These are phyloP conservation scores for Pascua guehoae DNA, from an alignment of 1,284 basidiomycete species.

Conservation along the genomic window DNA sequence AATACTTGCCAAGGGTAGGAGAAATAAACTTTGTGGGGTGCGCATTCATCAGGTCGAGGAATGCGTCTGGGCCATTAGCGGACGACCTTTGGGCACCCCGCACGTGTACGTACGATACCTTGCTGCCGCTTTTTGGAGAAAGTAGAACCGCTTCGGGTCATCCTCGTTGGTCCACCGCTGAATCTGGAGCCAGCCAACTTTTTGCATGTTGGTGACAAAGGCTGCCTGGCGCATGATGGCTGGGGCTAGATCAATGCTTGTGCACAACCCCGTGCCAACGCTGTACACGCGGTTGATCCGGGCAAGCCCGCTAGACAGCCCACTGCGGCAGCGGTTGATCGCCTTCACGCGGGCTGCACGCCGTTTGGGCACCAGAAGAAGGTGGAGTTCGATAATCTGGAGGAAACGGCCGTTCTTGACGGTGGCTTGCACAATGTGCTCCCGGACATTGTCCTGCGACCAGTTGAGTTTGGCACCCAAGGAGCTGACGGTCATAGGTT, in stretches of 20 bases:
- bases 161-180: constrained; percentile 13
- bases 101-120: constrained; percentile 30
- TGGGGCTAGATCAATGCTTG: constrained; percentile 24
- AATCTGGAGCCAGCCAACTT: constrained; percentile 33
- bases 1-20: constrained; percentile 18
- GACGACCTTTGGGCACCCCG: too few species aligned
- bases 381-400: too few species aligned
- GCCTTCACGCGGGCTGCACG: neutral
- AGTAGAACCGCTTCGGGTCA: constrained; percentile 3
- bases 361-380: neutral
- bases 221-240: constrained; percentile 32
- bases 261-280: constrained; percentile 6
- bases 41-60: constrained; percentile 35
- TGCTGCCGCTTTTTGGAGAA: constrained; percentile 31
- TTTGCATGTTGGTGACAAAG: constrained; percentile 33
- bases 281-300: constrained; percentile 6
- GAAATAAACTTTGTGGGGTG: constrained; percentile 21
- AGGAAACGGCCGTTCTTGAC: too few species aligned
- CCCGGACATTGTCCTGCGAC: too few species aligned
- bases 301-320: neutral
- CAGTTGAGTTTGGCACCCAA: too few species aligned
- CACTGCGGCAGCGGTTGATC: neutral
- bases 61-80: constrained; percentile 27
- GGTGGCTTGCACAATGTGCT: too few species aligned
- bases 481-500: too few species aligned